Conservation (phyloP, 208 protist genomes). For the Porcisia deanei region DNA sequence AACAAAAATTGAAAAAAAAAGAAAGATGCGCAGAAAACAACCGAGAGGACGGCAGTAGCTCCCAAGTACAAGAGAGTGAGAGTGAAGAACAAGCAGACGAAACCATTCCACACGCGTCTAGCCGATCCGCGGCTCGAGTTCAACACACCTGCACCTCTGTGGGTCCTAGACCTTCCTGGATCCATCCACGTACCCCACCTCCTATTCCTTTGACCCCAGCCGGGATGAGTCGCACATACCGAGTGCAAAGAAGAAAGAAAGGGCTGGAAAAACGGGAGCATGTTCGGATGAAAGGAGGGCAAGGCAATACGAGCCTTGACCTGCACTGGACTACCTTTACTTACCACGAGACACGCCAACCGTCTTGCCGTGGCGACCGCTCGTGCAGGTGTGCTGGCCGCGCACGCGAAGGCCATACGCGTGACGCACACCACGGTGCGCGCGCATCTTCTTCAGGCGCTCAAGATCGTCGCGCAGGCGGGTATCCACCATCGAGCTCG, state of each 20-base stretch:
- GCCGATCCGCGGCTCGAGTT: background rate
- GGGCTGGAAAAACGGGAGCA: too few species aligned
- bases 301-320: too few species aligned
- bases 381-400: slow-evolving; percentile 99
- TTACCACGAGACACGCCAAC: slow-evolving; percentile 82
- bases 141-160: too few species aligned
- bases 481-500: slow-evolving; percentile 96
- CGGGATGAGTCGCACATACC: background rate
- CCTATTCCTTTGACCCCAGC: background rate
- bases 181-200: background rate
- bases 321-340: slow-evolving; percentile 33
- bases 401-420: slow-evolving; percentile 98
- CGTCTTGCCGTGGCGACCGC: slow-evolving; percentile 96
- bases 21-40: background rate
- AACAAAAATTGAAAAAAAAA: background rate
- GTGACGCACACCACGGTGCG: slow-evolving; percentile 99
- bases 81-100: too few species aligned
- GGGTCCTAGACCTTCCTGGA: background rate
- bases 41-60: background rate
- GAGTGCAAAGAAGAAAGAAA: background rate
- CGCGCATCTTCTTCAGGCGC: slow-evolving; percentile 99
- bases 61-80: background rate
- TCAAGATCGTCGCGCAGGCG: slow-evolving; percentile 99
- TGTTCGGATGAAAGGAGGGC: too few species aligned
- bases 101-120: background rate